Evolutionary conservation across 2,329 filamentous ascomycete species (phyloP).

Genomic region (Phaeosphaeria sp.): DNA sequence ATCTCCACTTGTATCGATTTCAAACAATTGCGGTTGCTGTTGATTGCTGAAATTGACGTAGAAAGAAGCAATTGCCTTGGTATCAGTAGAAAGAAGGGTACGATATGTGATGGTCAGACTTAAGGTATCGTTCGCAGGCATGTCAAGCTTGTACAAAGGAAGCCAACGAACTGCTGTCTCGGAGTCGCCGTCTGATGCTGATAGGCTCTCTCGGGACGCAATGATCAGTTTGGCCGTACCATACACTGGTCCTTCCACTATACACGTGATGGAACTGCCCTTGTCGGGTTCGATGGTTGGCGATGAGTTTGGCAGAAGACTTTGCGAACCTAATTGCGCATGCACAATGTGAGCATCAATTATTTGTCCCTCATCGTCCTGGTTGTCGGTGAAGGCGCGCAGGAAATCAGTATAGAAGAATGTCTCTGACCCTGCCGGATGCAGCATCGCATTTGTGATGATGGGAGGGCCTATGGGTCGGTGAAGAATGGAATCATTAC

Average conservation of each 20-base stretch:
- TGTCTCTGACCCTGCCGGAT: slow-evolving; percentile 40
- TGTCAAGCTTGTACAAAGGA: slow-evolving; percentile 43
- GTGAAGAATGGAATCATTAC: slow-evolving; percentile 24
- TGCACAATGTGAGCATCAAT: slow-evolving; percentile 26
- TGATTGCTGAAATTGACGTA: slow-evolving; percentile 23
- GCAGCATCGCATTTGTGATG: slow-evolving; percentile 33
- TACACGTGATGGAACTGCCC: slow-evolving; percentile 13
- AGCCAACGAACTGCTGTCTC: slow-evolving; percentile 17
- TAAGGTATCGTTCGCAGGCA: slow-evolving; percentile 36
- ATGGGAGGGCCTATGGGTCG: slow-evolving; percentile 35
- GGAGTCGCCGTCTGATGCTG: background rate
- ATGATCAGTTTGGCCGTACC: slow-evolving; percentile 24
- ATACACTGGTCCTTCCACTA: slow-evolving; percentile 14
- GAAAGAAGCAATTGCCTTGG: slow-evolving; percentile 5
- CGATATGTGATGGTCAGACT: slow-evolving; percentile 20
- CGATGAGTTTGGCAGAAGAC: background rate
- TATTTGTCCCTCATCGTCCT: slow-evolving; percentile 12
- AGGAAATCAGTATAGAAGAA: slow-evolving; percentile 51
- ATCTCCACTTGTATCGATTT: background rate
- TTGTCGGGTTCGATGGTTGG: background rate
- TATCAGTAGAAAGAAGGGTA: background rate
- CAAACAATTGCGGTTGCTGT: slow-evolving; percentile 1
- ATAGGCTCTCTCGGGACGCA: slow-evolving; percentile 7
- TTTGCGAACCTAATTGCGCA: slow-evolving; percentile 42
- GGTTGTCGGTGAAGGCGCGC: slow-evolving; percentile 37